Conservation (phyloP, 2,329 filamentous ascomycete genomes). For the Aspergillaceae sp. region DNA sequence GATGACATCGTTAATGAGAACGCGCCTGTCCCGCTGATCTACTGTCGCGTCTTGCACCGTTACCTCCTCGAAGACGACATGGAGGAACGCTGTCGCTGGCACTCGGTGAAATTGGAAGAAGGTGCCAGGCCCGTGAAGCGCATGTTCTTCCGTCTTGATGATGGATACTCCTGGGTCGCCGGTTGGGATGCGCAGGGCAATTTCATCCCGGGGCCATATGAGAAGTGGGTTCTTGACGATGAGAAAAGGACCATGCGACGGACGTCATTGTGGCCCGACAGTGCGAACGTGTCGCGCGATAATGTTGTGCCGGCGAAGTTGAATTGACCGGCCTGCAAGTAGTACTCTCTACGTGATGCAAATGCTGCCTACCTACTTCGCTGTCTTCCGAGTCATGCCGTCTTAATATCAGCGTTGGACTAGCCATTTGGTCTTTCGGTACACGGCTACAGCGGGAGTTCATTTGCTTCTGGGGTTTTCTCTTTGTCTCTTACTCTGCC, state of each 20-base stretch:
- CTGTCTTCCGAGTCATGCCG: not conserved
- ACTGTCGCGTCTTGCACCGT: slow-evolving; percentile 42
- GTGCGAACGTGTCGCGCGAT: slow-evolving; percentile 27
- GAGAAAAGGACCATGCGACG: slow-evolving; percentile 29
- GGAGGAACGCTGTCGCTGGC: slow-evolving; percentile 38
- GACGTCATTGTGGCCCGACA: slow-evolving; percentile 21
- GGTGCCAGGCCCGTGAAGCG: slow-evolving; percentile 31
- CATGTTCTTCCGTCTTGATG: slow-evolving; percentile 43
- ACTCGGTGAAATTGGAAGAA: slow-evolving; percentile 30
- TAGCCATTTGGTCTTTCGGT: not conserved
- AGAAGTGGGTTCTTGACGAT: slow-evolving; percentile 41
- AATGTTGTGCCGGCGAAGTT: slow-evolving; percentile 25
- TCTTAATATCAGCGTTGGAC: slow-evolving; percentile 1
- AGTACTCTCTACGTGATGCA: too few species aligned
- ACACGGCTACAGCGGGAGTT: not conserved
- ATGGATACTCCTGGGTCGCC: slow-evolving; percentile 42
- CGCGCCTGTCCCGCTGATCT: slow-evolving; percentile 32
- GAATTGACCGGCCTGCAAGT: slow-evolving; percentile 7
- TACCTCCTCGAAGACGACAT: slow-evolving; percentile 43
- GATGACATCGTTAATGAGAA: slow-evolving; percentile 20
- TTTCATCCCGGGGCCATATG: slow-evolving; percentile 45
- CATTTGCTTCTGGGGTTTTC: not conserved
- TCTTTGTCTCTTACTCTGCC: slow-evolving; percentile 1
- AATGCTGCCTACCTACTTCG: too few species aligned
- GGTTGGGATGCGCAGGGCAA: slow-evolving; percentile 42